These are phyloP conservation scores for Metschnikowia henanensis DNA, from an alignment of 805 yeast genomes.

Conservation along the genomic window DNA sequence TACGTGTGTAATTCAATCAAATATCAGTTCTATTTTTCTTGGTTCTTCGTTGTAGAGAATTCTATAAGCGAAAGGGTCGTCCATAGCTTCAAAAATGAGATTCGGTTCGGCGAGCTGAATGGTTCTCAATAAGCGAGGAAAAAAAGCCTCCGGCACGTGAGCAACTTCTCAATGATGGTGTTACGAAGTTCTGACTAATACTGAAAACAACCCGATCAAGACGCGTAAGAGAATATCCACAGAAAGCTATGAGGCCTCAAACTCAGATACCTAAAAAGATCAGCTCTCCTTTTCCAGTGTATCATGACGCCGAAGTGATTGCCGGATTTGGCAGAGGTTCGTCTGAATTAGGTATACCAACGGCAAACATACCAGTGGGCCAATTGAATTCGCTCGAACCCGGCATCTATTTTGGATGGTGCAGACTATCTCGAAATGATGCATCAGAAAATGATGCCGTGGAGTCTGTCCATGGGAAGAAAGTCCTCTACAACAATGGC, in stretches of 20 bases:
- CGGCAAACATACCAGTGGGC: constrained; percentile 81
- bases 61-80: too few species aligned
- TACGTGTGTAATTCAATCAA: too few species aligned
- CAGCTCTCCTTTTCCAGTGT: constrained; percentile 52
- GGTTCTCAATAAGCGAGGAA: too few species aligned
- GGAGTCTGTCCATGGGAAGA: constrained; percentile 22
- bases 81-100: too few species aligned
- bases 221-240: not conserved
- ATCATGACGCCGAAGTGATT: constrained; percentile 48
- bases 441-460: constrained; percentile 8
- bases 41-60: too few species aligned
- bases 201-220: too few species aligned
- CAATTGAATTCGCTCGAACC: constrained; percentile 50
- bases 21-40: too few species aligned
- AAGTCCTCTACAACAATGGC: constrained; percentile 61
- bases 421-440: constrained; percentile 30
- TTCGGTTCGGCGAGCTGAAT: too few species aligned
- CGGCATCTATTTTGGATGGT: constrained; percentile 93
- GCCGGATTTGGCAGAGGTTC: constrained; percentile 97
- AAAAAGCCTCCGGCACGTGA: not conserved
- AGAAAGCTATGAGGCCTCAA: constrained; percentile 33
- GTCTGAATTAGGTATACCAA: constrained; percentile 89
- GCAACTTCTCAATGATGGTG: too few species aligned
- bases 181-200: too few species aligned
- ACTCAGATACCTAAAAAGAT: constrained; percentile 43